phyloP scores from a whole-genome alignment of 148 eudicot species.

The Rhododendron mucronatum region DNA sequence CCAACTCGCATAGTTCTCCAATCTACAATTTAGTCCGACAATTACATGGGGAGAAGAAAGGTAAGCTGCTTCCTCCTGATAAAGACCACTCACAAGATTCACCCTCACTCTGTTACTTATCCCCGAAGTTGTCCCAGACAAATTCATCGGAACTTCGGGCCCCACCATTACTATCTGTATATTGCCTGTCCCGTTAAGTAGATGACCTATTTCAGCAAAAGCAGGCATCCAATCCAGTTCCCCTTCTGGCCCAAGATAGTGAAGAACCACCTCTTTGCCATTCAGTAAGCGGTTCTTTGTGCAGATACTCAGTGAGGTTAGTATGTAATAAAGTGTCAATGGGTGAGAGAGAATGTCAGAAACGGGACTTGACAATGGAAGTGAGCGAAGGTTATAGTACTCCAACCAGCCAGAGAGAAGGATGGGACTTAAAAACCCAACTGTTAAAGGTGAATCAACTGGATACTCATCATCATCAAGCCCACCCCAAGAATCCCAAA shows the following conservation, averaged over 20 bases:
- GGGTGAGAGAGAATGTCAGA: constrained; percentile 52
- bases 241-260: constrained; percentile 51
- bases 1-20: constrained; percentile 36
- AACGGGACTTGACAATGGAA: constrained; percentile 49
- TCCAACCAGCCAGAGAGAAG: constrained; percentile 51
- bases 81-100: constrained; percentile 40
- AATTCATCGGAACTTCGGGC: constrained; percentile 34
- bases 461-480: constrained; percentile 51
- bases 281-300: constrained; percentile 37
- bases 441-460: constrained; percentile 31
- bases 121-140: constrained; percentile 42
- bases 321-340: constrained; percentile 43
- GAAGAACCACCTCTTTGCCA: constrained; percentile 50
- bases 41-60: constrained; percentile 33
- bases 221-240: constrained; percentile 58
- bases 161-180: constrained; percentile 54
- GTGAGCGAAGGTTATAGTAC: constrained; percentile 43
- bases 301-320: constrained; percentile 33
- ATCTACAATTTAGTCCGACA: constrained; percentile 36
- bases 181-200: constrained; percentile 41
- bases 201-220: constrained; percentile 45
- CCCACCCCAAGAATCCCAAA: constrained; percentile 52
- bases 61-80: constrained; percentile 44
- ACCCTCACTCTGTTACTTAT: constrained; percentile 44
- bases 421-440: constrained; percentile 35